These are phyloP conservation scores for Boletus pseudo-olivaceus DNA, from an alignment of 768 basidiomycete species.

Conservation along the genomic window DNA sequence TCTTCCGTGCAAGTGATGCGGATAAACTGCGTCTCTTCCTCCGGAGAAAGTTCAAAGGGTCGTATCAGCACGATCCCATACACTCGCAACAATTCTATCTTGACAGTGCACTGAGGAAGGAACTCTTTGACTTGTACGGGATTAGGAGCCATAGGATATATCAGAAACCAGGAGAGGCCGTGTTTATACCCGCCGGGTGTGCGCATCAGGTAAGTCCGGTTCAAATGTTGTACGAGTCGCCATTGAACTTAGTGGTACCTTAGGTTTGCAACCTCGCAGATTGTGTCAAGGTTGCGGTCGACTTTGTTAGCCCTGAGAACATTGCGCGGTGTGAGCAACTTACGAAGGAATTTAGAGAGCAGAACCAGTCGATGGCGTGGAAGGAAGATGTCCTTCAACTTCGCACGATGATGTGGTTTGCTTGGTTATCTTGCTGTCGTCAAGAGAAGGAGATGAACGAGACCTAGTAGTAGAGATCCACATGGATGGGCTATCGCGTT, in stretches of 20 bases:
- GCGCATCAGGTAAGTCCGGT: constrained; percentile 70
- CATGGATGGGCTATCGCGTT: constrained; percentile 7
- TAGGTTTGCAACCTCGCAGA: constrained; percentile 92
- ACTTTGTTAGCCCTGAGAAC: constrained; percentile 95
- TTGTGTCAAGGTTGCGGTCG: constrained; percentile 92
- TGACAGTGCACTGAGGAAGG: constrained; percentile 61
- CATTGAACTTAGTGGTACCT: constrained; percentile 2
- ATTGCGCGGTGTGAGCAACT: constrained; percentile 80
- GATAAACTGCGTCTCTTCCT: constrained; percentile 75
- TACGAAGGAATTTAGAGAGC: constrained; percentile 84
- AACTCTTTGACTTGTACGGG: constrained; percentile 61
- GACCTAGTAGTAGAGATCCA: constrained; percentile 9
- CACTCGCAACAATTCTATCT: constrained; percentile 89
- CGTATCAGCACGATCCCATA: constrained; percentile 74
- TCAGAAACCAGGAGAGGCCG: constrained; percentile 88
- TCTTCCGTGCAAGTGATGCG: constrained; percentile 81
- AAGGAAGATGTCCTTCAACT: constrained; percentile 93
- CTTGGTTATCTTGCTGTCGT: constrained; percentile 70
- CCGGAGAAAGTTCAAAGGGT: constrained; percentile 55
- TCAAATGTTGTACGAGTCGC: neutral
- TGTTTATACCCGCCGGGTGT: constrained; percentile 94
- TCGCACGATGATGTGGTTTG: constrained; percentile 91
- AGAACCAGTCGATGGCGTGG: constrained; percentile 87
- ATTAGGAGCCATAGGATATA: constrained; percentile 83
- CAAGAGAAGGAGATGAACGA: constrained; percentile 43